Evolutionary conservation across 1,139 yeast genomes (phyloP).

Genomic region (Nakaseomyces glabratus): DNA sequence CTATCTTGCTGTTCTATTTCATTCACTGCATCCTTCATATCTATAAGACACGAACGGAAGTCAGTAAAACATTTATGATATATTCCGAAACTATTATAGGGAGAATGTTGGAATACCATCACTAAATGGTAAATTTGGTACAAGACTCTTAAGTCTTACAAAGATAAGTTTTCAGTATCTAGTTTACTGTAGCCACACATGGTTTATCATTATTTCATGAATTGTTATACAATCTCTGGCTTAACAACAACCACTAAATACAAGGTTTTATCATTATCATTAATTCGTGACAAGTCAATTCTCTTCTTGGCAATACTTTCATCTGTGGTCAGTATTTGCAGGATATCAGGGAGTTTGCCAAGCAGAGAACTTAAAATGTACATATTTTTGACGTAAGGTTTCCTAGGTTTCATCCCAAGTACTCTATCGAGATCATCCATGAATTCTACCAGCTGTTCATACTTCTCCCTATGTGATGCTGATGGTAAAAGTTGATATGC

Average conservation of each 20-base stretch:
- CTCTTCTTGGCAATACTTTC: not conserved
- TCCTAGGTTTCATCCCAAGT: constrained; percentile 18
- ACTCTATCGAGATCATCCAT: constrained; percentile 16
- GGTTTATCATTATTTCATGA: not conserved
- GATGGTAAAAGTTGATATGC: constrained; percentile 16
- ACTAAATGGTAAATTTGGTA: no score
- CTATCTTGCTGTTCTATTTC: constrained; percentile 82
- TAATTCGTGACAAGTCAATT: constrained; percentile 8
- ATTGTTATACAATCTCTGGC: constrained; percentile 15
- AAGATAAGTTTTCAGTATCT: no score
- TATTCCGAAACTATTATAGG: no score
- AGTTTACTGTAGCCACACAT: no score
- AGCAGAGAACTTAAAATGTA: constrained; percentile 18
- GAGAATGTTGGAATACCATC: no score
- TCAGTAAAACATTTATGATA: no score
- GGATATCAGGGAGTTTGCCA: constrained; percentile 11
- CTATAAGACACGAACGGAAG: no score
- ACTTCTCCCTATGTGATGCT: constrained; percentile 10
- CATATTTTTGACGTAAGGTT: constrained; percentile 19
- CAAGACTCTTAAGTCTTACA: no score
- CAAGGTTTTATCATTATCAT: constrained; percentile 8
- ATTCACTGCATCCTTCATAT: no score
- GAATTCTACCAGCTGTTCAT: constrained; percentile 15
- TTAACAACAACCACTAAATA: constrained; percentile 16
- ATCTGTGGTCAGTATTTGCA: constrained; percentile 2